Evolutionary conservation across 208 protist species (phyloP), one percentile per base, ranked within the genome.

Genomic region (Angomonas ambiguus): DNA sequence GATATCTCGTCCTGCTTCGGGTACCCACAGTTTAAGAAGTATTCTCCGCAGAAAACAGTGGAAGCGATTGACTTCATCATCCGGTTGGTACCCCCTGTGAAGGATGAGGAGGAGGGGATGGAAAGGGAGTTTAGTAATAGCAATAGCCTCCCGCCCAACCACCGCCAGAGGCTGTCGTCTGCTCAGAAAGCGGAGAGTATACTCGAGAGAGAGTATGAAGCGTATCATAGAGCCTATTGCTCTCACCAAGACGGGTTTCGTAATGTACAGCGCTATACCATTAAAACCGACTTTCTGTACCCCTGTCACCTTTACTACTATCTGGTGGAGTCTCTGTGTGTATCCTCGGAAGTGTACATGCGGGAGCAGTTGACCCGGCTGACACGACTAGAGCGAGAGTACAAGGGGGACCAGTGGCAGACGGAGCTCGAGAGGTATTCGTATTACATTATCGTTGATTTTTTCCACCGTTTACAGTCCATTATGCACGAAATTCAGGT

Each of bases 241-340:
- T 8, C 13, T 5, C 45, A 53, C 4, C 5, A 13, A 20, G 20
- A 53, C 20, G 18, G 24, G 5, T 53, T 53, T n/a, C 10, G 45
- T 13, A 20, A 53, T 13, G 10, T 24, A 5, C 18, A 53, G 13
- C 45, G 24, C 18, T 53, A 27, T n/a, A 24, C 18, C 10, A 53
- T 27, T 13, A 20, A 20, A 53, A 53, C 3, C 5, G 45, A 53
- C 8, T 53, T 22, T 53, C 16, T 53, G 45, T 53, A 53, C 16
- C 45, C 45, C 18, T 53, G 45, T n/a, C 45, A 53, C 24, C 45
- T 53, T 4, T 53, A 53, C 24, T 53, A 53, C 20, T 53, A 53
- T 53, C 20, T 53, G 3, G 4, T 5, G 8, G 18, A 24, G 3
- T 3, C 10, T 5, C 53, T 59, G 25, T 28, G 16, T 20, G 6